Base-by-base conservation (phyloP, 805 yeast genomes). In the Cyberlindnera galapagoensis region DNA sequence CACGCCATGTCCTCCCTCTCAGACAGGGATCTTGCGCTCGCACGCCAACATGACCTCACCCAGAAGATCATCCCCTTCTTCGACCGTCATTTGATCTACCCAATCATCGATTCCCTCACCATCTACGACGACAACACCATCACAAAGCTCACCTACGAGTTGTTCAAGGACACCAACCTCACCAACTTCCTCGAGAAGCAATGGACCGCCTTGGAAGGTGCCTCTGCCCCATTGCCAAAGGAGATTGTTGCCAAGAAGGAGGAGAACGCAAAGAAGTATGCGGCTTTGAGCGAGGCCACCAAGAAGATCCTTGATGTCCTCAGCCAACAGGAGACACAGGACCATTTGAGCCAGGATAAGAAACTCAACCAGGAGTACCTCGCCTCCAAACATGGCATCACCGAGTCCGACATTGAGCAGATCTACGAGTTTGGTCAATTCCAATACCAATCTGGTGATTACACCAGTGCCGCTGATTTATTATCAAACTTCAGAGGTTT, bases 371-470 rank as follows among this genome's bases (percentile, higher is more conserved):
- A 68, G 46, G 61, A 62, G 33, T 65, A 63, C 36, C 49, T 75
- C 35, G 60, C 64, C 36, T 57, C 56, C 35, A 56, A 62, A 27
- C 66, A 67, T 51, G 63, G 62, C 26, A 67, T 73, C 40, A 59
- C 63, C 18, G 72, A 69, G 38, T 69, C 58, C 11, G 65, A 64
- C 52, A 69, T 72, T 42, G 56, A 67, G 39, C 68, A 63, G 36
- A 56, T 75, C 28, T 76, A 71, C 52, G 69, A 71, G 41, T 73
- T 67, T 53, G 82, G 80, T 31, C 74, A 74, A 50, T 65, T 73
- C 46, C 78, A 74, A 52, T 76, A 73, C 56, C 71, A 73, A 56
- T 65, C 76, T 52, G 82, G 82, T 43, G 74, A 74, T 47, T 76
- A 75, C 53, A 67, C 56, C 37, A 65, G 69, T 60, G 77, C 80